phyloP scores from a whole-genome alignment of 2,329 filamentous ascomycete species.

The Aspergillus caelatus region DNA sequence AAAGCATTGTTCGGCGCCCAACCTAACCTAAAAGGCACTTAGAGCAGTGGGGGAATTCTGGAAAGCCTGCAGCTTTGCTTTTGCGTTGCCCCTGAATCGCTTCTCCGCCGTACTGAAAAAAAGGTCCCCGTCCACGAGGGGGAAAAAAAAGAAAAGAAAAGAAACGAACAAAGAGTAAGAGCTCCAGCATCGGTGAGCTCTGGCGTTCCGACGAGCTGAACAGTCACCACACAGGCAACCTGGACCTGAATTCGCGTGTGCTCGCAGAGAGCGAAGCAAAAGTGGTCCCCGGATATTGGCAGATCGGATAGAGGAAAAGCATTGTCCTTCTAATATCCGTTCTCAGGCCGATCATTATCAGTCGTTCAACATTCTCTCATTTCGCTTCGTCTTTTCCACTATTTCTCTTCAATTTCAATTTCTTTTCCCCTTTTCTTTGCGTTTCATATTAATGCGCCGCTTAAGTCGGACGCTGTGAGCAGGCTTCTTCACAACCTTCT shows the following conservation, averaged over 20 bases:
- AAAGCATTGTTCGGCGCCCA: not conserved
- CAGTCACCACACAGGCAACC: not conserved
- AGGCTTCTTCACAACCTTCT: constrained; percentile 30
- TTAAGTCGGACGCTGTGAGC: constrained; percentile 41
- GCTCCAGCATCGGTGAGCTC: constrained; percentile 4
- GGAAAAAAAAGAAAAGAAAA: not conserved
- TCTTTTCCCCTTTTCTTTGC: constrained; percentile 22
- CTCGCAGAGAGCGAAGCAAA: constrained; percentile 2
- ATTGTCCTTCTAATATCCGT: constrained; percentile 7
- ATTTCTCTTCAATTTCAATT: constrained; percentile 15
- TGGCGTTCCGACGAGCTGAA: constrained; percentile 3
- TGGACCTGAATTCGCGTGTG: not conserved
- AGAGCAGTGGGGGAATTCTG: constrained; percentile 1
- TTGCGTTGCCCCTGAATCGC: constrained; percentile 4
- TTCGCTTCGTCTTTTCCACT: constrained; percentile 18
- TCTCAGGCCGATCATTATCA: constrained; percentile 28
- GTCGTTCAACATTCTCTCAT: constrained; percentile 14
- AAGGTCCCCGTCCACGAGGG: constrained; percentile 1
- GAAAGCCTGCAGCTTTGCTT: not conserved
- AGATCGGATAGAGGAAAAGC: not conserved
- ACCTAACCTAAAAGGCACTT: constrained; percentile 2
- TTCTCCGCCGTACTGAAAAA: constrained; percentile 4
- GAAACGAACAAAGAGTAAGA: not conserved
- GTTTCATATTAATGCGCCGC: constrained; percentile 37
- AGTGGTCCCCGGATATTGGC: constrained; percentile 1